Evolutionary conservation across 1,284 basidiomycete genomes (phyloP).

Genomic region (Naganishia cerealis): DNA sequence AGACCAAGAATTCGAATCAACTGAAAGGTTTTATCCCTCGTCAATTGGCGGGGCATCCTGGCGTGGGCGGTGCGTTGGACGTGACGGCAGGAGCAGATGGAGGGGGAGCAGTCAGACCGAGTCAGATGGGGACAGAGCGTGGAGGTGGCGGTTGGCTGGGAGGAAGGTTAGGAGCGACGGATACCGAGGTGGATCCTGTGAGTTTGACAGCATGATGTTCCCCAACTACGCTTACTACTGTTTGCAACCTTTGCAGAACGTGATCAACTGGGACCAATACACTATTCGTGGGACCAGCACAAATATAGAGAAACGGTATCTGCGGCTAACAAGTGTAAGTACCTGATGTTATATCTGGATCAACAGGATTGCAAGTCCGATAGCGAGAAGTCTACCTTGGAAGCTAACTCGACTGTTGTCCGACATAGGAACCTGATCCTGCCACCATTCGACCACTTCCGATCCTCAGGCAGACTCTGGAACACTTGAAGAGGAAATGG

Average conservation of each 20-base stretch:
- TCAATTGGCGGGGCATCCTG: conserved; percentile 13
- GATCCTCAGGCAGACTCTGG: conserved; percentile 79
- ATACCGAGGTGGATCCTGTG: conserved; percentile 55
- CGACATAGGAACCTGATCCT: conserved; percentile 80
- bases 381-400: too few relatives aligned
- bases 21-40: conserved; percentile 21
- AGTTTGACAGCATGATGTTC: conserved; percentile 34
- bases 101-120: conserved; percentile 19
- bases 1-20: conserved; percentile 25
- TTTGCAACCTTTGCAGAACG: conserved; percentile 65
- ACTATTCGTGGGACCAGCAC: conserved; percentile 90
- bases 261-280: conserved; percentile 92
- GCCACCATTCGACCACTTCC: conserved; percentile 87
- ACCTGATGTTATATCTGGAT: background rate
- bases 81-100: conserved; percentile 21
- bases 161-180: conserved; percentile 38
- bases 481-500: conserved; percentile 87
- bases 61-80: conserved; percentile 21
- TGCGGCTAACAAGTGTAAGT: conserved; percentile 86
- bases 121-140: conserved; percentile 72
- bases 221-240: background rate
- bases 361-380: too few relatives aligned
- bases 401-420: too few relatives aligned
- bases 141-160: conserved; percentile 65
- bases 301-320: conserved; percentile 91